A percentile compares a stretch with the other conserved stretches of the same genome.
Conservation (phyloP, 1,284 basidiomycete species). For the Singerocomus inundabilis region DNA sequence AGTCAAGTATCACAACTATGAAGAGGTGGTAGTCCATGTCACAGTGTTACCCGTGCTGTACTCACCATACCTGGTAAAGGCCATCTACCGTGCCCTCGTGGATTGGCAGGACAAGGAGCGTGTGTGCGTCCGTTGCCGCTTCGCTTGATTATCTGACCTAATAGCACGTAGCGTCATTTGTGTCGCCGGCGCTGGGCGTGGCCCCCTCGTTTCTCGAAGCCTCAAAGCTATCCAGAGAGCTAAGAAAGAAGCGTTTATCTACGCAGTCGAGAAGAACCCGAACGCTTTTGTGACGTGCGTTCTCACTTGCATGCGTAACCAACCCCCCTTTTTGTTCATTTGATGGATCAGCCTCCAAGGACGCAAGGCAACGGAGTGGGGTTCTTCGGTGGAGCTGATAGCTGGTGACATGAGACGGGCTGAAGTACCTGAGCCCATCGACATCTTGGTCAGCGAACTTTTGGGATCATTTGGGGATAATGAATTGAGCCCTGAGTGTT, state of each 20-base stretch:
- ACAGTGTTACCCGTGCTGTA: conserved; percentile 8
- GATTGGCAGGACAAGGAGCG: conserved; percentile 61
- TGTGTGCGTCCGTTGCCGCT: conserved; percentile 45
- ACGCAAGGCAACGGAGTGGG: conserved; percentile 82
- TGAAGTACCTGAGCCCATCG: conserved; percentile 79
- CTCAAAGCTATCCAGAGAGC: conserved; percentile 78
- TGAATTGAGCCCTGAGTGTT: conserved; percentile 95
- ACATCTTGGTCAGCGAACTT: conserved; percentile 95
- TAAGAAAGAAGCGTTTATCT: conserved; percentile 64
- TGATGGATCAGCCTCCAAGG: conserved; percentile 67
- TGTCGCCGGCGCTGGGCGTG: conserved; percentile 94
- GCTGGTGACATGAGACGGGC: conserved; percentile 94
- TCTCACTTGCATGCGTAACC: conserved; percentile 5
- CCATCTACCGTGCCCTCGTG: conserved; percentile 77
- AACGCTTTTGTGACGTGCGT: conserved; percentile 89
- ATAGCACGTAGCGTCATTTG: conserved; percentile 65
- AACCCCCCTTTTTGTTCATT: conserved; percentile 22
- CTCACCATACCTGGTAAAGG: conserved; percentile 43
- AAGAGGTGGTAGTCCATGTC: conserved; percentile 59
- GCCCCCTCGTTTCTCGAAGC: conserved; percentile 88
- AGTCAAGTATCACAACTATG: conserved; percentile 94
- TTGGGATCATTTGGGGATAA: conserved; percentile 98
- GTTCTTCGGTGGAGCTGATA: conserved; percentile 73
- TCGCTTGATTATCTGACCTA: conserved; percentile 20
- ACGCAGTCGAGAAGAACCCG: conserved; percentile 96